Conservation (phyloP, 139 green algal genomes). For the Chlamydomonas sphaeroides region DNA sequence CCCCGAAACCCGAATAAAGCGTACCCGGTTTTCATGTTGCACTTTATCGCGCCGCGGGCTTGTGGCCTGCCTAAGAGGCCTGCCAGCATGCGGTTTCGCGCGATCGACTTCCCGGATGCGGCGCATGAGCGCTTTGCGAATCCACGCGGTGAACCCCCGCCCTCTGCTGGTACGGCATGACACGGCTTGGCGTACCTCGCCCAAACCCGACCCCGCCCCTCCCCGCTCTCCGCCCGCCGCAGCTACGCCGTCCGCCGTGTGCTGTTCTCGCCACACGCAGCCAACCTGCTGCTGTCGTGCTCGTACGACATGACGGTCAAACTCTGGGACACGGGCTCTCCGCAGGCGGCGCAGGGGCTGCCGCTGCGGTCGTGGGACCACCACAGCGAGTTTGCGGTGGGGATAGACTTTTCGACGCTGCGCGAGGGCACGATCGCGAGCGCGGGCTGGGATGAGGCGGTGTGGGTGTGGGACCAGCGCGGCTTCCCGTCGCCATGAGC, state of each 20-base stretch:
- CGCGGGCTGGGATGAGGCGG: conserved; percentile 88
- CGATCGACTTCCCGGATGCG: too few relatives aligned
- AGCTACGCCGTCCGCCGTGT: conserved; percentile 92
- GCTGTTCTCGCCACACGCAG: conserved; percentile 88
- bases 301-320: conserved; percentile 97
- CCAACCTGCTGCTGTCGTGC: conserved; percentile 82
- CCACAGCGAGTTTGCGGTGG: conserved; percentile 92
- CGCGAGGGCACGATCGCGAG: conserved; percentile 85
- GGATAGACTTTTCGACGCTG: conserved; percentile 89
- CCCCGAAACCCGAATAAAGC: too few relatives aligned
- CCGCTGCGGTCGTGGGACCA: conserved; percentile 77
- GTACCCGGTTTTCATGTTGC: too few relatives aligned
- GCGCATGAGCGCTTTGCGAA: too few relatives aligned
- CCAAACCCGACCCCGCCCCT: too few relatives aligned
- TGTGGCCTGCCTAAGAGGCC: too few relatives aligned
- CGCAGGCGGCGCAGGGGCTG: conserved; percentile 30
- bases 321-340: conserved; percentile 87
- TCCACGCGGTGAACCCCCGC: too few relatives aligned
- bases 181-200: too few relatives aligned
- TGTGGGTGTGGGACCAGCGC: conserved; percentile 73
- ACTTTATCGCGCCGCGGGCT: too few relatives aligned
- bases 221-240: neutral
- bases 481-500: conserved; percentile 23
- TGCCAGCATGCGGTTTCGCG: too few relatives aligned
- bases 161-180: too few relatives aligned